phyloP scores from a whole-genome alignment of 2,329 filamentous ascomycete genomes.

The Tolypocladium paradoxum region DNA sequence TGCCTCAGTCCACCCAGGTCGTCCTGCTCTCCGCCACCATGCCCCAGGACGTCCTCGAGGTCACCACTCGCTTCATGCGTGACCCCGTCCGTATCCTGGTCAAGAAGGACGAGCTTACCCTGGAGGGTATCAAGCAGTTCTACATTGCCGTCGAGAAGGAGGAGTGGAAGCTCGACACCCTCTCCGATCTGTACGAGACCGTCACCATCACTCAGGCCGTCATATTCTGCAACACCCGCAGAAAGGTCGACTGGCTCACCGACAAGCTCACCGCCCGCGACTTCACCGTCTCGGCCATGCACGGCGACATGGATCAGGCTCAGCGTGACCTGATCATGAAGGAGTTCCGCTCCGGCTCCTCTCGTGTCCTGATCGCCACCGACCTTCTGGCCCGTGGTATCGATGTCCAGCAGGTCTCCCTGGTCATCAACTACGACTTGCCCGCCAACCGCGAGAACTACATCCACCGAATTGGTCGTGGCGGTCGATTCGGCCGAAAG shows the following conservation, averaged over 20 bases:
- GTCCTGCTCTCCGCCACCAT: constrained; percentile 97
- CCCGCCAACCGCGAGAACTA: constrained; percentile 99
- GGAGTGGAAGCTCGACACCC: constrained; percentile 99
- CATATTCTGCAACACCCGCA: constrained; percentile 99
- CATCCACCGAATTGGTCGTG: constrained; percentile 99
- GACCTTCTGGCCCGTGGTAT: constrained; percentile 98
- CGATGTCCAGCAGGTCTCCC: constrained; percentile 97
- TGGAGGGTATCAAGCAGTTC: constrained; percentile 99
- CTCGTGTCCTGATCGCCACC: constrained; percentile 95
- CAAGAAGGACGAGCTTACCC: constrained; percentile 99
- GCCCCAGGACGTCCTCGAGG: constrained; percentile 97
- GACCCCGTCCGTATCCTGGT: constrained; percentile 98
- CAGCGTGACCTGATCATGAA: constrained; percentile 99
- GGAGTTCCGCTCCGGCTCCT: constrained; percentile 98
- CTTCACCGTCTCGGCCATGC: constrained; percentile 99
- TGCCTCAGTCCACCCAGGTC: constrained; percentile 96
- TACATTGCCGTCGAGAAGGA: constrained; percentile 99
- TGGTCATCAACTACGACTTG: constrained; percentile 99
- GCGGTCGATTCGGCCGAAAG: constrained; percentile 99
- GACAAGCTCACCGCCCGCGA: constrained; percentile 98
- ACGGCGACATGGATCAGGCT: constrained; percentile 97
- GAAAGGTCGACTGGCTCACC: constrained; percentile 99
- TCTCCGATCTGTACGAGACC: constrained; percentile 97
- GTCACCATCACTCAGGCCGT: constrained; percentile 99
- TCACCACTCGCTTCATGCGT: constrained; percentile 99